These are phyloP conservation scores for Ophiocordyceps camponoti-leonardi DNA, from an alignment of 2,329 filamentous ascomycete species.

Conservation along the genomic window DNA sequence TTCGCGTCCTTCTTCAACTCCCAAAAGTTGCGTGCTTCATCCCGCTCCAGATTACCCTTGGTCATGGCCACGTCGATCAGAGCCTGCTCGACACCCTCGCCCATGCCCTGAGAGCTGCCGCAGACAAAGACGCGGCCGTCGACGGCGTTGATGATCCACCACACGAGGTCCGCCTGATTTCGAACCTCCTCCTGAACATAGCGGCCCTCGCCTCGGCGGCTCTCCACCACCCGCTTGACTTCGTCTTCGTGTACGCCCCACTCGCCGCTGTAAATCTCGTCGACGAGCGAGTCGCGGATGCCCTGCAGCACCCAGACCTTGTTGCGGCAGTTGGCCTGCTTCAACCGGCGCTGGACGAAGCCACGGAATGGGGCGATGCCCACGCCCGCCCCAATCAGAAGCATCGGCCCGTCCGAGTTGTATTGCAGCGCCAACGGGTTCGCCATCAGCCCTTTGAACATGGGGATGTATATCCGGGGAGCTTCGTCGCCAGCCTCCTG, in stretches of 20 bases:
- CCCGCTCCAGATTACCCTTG: conserved; percentile 70
- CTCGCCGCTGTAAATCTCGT: conserved; percentile 93
- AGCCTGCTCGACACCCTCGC: conserved; percentile 81
- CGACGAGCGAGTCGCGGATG: conserved; percentile 80
- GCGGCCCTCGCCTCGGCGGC: conserved; percentile 56
- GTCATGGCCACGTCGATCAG: conserved; percentile 81
- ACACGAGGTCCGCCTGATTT: conserved; percentile 87
- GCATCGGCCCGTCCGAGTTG: conserved; percentile 87
- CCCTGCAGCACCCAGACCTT: conserved; percentile 96
- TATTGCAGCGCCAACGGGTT: conserved; percentile 90
- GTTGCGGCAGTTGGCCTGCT: conserved; percentile 91
- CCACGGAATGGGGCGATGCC: conserved; percentile 95
- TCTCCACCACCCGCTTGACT: conserved; percentile 68
- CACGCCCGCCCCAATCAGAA: conserved; percentile 89
- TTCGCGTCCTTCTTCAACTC: conserved; percentile 76
- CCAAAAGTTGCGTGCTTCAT: conserved; percentile 83
- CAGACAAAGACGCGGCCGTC: conserved; percentile 95
- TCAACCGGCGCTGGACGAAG: conserved; percentile 85
- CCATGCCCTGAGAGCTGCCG: conserved; percentile 91
- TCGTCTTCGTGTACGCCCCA: conserved; percentile 87
- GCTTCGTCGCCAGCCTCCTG: conserved; percentile 39
- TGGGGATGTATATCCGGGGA: conserved; percentile 62
- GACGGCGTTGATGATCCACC: conserved; percentile 93
- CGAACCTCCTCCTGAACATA: conserved; percentile 95
- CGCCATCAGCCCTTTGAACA: conserved; percentile 97